A percentile compares a stretch with the other conserved stretches of the same genome.
Evolutionary conservation across 2,329 filamentous ascomycete genomes (phyloP).

Genomic region (Arthrobotrys sinensis): DNA sequence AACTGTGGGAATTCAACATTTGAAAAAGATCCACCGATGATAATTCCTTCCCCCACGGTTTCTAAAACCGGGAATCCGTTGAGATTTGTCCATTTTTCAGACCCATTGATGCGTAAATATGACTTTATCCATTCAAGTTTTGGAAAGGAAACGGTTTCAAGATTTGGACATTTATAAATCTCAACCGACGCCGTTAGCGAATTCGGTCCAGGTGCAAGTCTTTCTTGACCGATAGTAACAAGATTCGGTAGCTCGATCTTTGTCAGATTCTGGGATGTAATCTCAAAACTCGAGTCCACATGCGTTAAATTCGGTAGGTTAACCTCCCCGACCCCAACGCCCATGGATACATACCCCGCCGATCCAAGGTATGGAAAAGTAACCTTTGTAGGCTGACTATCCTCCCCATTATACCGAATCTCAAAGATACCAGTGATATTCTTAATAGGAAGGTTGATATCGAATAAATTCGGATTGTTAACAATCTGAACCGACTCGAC

Average conservation of each 20-base stretch:
- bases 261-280: neutral
- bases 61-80: conserved; percentile 16
- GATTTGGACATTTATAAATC: neutral
- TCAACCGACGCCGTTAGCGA: neutral
- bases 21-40: conserved; percentile 24
- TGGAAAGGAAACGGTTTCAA: conserved; percentile 19
- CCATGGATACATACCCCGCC: neutral
- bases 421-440: conserved; percentile 8
- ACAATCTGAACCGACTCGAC: conserved; percentile 18
- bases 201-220: too few relatives aligned
- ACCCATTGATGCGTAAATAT: conserved; percentile 8
- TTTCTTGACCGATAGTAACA: neutral
- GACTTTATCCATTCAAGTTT: conserved; percentile 11
- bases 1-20: conserved; percentile 26
- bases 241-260: neutral
- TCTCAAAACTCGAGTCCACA: neutral
- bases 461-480: conserved; percentile 6
- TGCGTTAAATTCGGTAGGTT: neutral
- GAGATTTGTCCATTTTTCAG: conserved; percentile 6
- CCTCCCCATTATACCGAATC: conserved; percentile 16
- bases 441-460: conserved; percentile 12
- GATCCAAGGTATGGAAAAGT: conserved; percentile 3
- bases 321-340: neutral
- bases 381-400: neutral
- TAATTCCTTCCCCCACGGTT: neutral